These are phyloP conservation scores for Sanghuangporus baumii DNA, from an alignment of 1,284 basidiomycete genomes.

Conservation along the genomic window DNA sequence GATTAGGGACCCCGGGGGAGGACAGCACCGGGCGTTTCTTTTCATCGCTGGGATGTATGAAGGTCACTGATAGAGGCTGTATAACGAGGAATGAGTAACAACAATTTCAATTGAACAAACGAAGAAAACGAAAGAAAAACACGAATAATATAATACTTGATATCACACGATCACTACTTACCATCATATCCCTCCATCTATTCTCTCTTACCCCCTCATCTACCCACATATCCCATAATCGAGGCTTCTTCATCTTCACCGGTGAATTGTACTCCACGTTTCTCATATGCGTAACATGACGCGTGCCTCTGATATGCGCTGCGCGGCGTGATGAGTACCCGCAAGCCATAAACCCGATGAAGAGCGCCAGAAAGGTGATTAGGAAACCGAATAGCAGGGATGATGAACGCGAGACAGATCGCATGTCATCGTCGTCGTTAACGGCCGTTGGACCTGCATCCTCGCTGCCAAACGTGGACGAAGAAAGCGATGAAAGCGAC, in stretches of 20 bases:
- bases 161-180: not conserved
- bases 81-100: not conserved
- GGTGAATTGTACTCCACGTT: not conserved
- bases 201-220: not conserved
- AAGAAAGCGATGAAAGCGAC: not conserved
- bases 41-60: not conserved
- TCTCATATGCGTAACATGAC: not conserved
- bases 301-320: not conserved
- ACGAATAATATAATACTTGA: not conserved
- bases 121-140: not conserved
- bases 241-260: not conserved
- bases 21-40: not conserved
- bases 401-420: constrained; percentile 15
- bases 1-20: not conserved
- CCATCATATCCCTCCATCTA: constrained; percentile 13
- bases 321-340: constrained; percentile 41
- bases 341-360: constrained; percentile 52
- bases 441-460: not conserved
- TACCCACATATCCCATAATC: constrained; percentile 12
- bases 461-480: not conserved
- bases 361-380: constrained; percentile 52
- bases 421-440: not conserved
- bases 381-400: constrained; percentile 49
- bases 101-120: not conserved
- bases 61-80: not conserved